Conservation (phyloP, 2,329 filamentous ascomycete genomes). For the Paraphoma chrysanthemicola region DNA sequence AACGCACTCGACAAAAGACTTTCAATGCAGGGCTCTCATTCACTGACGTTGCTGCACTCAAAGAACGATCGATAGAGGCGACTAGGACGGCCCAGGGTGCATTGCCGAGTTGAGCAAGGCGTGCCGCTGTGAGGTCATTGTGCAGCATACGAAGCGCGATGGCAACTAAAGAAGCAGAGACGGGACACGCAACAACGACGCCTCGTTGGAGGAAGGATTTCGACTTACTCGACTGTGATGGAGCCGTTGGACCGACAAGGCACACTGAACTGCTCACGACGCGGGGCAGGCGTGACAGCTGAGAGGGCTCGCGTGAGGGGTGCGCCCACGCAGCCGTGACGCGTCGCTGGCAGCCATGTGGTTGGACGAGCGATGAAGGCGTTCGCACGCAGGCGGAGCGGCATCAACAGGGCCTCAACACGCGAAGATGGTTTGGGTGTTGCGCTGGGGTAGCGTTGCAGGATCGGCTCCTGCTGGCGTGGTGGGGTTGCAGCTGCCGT, state of each 20-base stretch:
- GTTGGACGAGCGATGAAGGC: constrained; percentile 14
- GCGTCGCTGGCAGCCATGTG: neutral
- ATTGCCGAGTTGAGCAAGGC: neutral
- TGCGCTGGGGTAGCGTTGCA: constrained; percentile 1
- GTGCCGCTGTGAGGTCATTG: constrained; percentile 18
- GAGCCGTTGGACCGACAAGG: constrained; percentile 53
- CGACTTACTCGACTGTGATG: constrained; percentile 51
- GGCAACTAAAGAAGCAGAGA: neutral
- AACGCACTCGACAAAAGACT: no score
- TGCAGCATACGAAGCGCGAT: constrained; percentile 5
- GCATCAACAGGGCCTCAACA: constrained; percentile 21
- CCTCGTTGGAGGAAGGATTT: neutral
- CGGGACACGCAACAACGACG: neutral
- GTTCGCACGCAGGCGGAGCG: constrained; percentile 11
- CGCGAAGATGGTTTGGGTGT: neutral
- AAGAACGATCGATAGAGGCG: no score
- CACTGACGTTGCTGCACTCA: no score
- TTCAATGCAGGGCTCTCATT: no score
- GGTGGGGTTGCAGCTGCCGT: neutral
- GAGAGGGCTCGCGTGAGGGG: constrained; percentile 24
- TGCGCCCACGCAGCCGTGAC: neutral
- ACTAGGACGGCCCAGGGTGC: no score
- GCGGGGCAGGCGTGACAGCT: constrained; percentile 25
- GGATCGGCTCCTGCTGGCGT: neutral
- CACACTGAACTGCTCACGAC: constrained; percentile 40